These are phyloP conservation scores for Knufia fluminis DNA, from an alignment of 2,329 filamentous ascomycete species.

Conservation along the genomic window DNA sequence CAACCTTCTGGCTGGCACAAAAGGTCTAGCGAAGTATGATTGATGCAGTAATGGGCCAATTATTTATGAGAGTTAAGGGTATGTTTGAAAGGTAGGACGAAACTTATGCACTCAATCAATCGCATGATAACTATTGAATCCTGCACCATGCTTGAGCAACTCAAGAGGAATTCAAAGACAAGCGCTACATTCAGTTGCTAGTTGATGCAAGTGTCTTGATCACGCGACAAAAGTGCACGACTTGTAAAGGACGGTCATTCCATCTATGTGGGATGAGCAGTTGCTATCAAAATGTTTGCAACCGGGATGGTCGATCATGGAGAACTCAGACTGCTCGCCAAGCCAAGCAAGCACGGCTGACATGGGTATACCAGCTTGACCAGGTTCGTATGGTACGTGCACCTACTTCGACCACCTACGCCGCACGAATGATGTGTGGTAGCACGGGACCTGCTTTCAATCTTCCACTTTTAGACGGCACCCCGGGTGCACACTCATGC, in stretches of 20 bases:
- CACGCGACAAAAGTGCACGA: background rate
- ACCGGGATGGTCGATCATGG: background rate
- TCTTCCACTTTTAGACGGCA: constrained; percentile 5
- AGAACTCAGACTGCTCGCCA: background rate
- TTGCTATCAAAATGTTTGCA: background rate
- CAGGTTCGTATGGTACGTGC: background rate
- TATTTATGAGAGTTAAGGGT: constrained; percentile 3
- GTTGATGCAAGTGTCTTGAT: background rate
- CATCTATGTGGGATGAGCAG: background rate
- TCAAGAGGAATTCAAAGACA: background rate
- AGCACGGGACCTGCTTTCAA: constrained; percentile 1
- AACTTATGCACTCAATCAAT: constrained; percentile 4
- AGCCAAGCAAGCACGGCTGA: background rate
- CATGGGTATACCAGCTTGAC: background rate
- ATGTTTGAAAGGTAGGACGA: constrained; percentile 8
- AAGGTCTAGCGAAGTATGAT: constrained; percentile 7
- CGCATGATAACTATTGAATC: constrained; percentile 7
- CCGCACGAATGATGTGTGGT: background rate
- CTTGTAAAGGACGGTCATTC: background rate
- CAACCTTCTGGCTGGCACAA: constrained; percentile 10
- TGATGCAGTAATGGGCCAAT: constrained; percentile 9
- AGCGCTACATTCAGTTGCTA: background rate
- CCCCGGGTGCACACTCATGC: constrained; percentile 8
- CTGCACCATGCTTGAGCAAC: background rate
- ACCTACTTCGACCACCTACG: background rate